These are phyloP conservation scores for Prunus yedoensis DNA, from an alignment of 331 rosid genomes.

Conservation along the genomic window DNA sequence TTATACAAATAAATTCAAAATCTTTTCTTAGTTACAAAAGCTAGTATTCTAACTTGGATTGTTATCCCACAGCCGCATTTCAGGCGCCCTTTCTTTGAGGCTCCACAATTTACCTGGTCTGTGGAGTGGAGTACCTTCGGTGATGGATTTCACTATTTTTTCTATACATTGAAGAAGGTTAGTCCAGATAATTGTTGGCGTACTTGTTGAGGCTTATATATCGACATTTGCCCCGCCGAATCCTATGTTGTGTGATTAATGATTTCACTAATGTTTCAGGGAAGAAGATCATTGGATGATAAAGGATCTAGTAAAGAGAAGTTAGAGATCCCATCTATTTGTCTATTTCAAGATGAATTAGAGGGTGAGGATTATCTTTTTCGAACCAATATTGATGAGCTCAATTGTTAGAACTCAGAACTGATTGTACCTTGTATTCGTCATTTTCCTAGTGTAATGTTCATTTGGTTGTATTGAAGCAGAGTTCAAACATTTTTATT, in stretches of 20 bases:
- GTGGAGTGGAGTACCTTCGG: slow-evolving; percentile 85
- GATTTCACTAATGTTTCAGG: slow-evolving; percentile 44
- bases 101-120: slow-evolving; percentile 85
- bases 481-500: too few relatives aligned
- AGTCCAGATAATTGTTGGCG: slow-evolving; percentile 21
- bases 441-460: not conserved
- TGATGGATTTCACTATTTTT: slow-evolving; percentile 86
- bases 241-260: not conserved
- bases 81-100: slow-evolving; percentile 76
- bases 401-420: slow-evolving; percentile 37
- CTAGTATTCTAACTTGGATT: slow-evolving; percentile 28
- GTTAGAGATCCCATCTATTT: slow-evolving; percentile 39
- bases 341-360: slow-evolving; percentile 74
- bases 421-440: not conserved
- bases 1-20: slow-evolving; percentile 29
- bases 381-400: slow-evolving; percentile 67
- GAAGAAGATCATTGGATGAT: slow-evolving; percentile 44
- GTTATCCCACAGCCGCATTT: slow-evolving; percentile 76
- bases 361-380: slow-evolving; percentile 81
- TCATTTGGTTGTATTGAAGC: not conserved
- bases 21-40: not conserved
- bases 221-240: not conserved
- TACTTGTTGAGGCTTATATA: slow-evolving; percentile 10
- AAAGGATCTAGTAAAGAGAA: slow-evolving; percentile 43
- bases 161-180: slow-evolving; percentile 79